These are phyloP conservation scores for Mangifera indica DNA, from an alignment of 345 rosid genomes.

Conservation along the genomic window DNA sequence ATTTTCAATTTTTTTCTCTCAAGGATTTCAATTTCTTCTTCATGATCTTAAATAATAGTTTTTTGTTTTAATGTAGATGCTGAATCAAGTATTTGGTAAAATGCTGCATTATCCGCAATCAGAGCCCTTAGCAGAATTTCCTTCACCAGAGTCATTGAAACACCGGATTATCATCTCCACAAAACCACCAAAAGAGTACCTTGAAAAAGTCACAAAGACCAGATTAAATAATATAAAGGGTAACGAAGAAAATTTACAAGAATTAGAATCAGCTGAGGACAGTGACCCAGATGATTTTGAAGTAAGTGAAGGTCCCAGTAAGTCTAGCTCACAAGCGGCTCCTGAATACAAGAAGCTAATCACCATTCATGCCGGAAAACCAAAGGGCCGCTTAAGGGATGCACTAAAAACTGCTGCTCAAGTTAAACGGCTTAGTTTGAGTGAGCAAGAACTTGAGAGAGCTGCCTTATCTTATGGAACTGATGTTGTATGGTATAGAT, in stretches of 20 bases:
- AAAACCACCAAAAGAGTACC: slow-evolving; percentile 89
- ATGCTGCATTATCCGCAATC: slow-evolving; percentile 65
- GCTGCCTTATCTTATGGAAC: slow-evolving; percentile 49
- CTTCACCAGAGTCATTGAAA: slow-evolving; percentile 76
- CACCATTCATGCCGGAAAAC: slow-evolving; percentile 59
- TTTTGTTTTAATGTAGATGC: slow-evolving; percentile 43
- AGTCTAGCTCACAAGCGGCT: slow-evolving; percentile 21
- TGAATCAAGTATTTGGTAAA: slow-evolving; percentile 64
- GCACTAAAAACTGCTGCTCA: slow-evolving; percentile 39
- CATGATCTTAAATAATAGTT: background rate
- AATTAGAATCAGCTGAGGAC: slow-evolving; percentile 31
- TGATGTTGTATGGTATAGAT: slow-evolving; percentile 56
- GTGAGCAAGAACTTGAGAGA: slow-evolving; percentile 64
- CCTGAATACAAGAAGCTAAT: slow-evolving; percentile 45
- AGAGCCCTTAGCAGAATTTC: slow-evolving; percentile 65
- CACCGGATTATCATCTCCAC: slow-evolving; percentile 81
- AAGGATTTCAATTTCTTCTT: slow-evolving; percentile 12
- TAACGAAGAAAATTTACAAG: slow-evolving; percentile 42
- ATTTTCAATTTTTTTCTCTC: background rate
- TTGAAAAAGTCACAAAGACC: slow-evolving; percentile 42
- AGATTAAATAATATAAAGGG: slow-evolving; percentile 10
- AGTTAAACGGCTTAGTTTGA: slow-evolving; percentile 76
- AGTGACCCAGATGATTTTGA: slow-evolving; percentile 27
- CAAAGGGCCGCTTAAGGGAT: slow-evolving; percentile 47
- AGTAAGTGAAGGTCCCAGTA: slow-evolving; percentile 22